Evolutionary conservation across 31 red algal species (phyloP).

Genomic region (Bonnemaisonia californica): DNA sequence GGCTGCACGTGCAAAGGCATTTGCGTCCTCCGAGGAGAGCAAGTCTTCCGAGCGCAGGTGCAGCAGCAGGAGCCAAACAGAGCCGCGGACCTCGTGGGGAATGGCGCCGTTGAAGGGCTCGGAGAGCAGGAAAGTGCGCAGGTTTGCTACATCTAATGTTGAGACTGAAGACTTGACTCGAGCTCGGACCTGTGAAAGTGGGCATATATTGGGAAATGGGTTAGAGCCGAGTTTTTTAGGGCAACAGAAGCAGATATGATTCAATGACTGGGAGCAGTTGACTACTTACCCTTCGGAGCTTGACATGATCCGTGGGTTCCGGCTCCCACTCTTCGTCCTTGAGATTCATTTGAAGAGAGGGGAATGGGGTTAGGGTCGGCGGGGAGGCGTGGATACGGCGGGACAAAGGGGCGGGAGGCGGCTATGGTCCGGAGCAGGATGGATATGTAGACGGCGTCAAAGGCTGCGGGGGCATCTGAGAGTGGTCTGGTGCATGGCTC

Average conservation of each 20-base stretch:
- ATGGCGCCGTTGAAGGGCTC: conserved; percentile 54
- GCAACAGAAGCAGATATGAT: no score
- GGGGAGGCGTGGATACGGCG: not conserved
- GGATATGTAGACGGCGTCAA: not conserved
- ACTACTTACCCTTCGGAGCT: not conserved
- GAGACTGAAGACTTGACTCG: conserved; percentile 59
- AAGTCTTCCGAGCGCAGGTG: conserved; percentile 70
- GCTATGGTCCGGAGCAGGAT: not conserved
- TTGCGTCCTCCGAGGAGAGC: conserved; percentile 63
- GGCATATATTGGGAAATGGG: conserved; percentile 39
- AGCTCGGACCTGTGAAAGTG: conserved; percentile 46
- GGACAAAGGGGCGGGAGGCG: not conserved
- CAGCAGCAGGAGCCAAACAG: conserved; percentile 78
- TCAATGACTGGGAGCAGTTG: no score
- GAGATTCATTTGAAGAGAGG: conserved; percentile 50
- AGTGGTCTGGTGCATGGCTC: not conserved
- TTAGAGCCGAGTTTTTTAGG: no score
- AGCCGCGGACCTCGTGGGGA: conserved; percentile 81
- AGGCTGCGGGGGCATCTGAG: not conserved
- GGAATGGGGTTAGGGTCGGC: not conserved
- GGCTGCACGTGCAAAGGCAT: conserved; percentile 68
- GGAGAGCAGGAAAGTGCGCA: conserved; percentile 59
- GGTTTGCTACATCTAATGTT: conserved; percentile 59
- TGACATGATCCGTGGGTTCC: conserved; percentile 32
- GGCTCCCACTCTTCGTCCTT: conserved; percentile 76